A percentile compares a stretch with the other conserved stretches of the same genome.
Conservation (phyloP, 2,329 filamentous ascomycete species). For the Trichoderma brevicompactum region DNA sequence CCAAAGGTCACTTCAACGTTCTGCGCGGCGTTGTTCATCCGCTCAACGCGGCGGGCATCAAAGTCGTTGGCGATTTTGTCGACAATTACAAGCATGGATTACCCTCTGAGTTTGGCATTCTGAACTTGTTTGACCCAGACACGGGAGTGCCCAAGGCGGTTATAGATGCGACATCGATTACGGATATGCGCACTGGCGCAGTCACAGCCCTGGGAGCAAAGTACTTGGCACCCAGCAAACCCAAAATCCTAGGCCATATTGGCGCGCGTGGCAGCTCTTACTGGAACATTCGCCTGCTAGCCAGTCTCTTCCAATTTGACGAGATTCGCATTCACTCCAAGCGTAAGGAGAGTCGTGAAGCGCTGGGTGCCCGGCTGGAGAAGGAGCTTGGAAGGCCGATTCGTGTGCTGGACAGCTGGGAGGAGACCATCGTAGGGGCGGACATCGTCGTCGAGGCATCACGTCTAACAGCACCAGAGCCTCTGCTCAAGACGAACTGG, state of each 20-base stretch:
- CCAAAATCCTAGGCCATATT: slow-evolving; percentile 27
- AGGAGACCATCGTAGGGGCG: slow-evolving; percentile 22
- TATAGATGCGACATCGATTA: slow-evolving; percentile 26
- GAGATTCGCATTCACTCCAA: slow-evolving; percentile 26
- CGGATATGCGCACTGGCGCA: slow-evolving; percentile 27
- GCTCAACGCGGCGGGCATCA: slow-evolving; percentile 1
- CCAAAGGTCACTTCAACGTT: slow-evolving; percentile 14
- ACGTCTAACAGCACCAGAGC: slow-evolving; percentile 21
- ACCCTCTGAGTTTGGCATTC: slow-evolving; percentile 24
- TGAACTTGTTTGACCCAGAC: slow-evolving; percentile 27
- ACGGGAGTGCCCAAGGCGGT: slow-evolving; percentile 22
- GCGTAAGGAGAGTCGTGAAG: slow-evolving; percentile 26
- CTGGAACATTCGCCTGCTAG: slow-evolving; percentile 27
- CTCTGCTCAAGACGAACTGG: slow-evolving; percentile 25
- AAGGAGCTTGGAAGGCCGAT: slow-evolving; percentile 24
- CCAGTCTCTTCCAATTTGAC: slow-evolving; percentile 26
- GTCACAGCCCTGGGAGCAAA: slow-evolving; percentile 26
- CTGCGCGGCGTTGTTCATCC: slow-evolving; percentile 7
- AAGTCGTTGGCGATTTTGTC: slow-evolving; percentile 9
- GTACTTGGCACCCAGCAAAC: slow-evolving; percentile 22
- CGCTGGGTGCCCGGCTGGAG: slow-evolving; percentile 20
- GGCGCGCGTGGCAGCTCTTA: slow-evolving; percentile 25
- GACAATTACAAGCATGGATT: slow-evolving; percentile 16
- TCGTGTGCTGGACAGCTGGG: slow-evolving; percentile 24
- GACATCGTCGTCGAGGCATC: slow-evolving; percentile 27